Evolutionary conservation across 352 stramenopile species (phyloP), one percentile per base, ranked within the genome.

Genomic region (Phytophthora sojae): DNA sequence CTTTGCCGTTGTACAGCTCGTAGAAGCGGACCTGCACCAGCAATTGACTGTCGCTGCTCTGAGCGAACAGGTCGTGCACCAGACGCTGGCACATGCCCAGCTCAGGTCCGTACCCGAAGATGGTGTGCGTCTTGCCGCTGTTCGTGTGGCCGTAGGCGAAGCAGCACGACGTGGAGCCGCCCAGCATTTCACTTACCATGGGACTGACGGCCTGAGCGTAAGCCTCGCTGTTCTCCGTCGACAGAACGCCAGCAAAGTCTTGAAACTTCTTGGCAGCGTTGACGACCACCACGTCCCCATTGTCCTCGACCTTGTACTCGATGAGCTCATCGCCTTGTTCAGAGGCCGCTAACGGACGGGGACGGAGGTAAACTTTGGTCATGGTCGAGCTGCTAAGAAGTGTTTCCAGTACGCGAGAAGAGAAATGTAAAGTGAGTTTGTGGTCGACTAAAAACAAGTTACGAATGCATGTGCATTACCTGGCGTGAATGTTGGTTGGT

Each of bases 121-220:
- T 88, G 50, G 81, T 88, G 67, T 89, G 81, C 17, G 81, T 89
- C 76, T 89, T 89, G 54, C 81, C 81, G 57, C 75, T 86, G 55
- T 85, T 85, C 7, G 81, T 89, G 58, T 89, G 78, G 3, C 80
- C 82, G 62, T 88, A 90, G 3, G 82, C 80, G 53, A 90, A 90
- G 71, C 80, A 88, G 57, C 82, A 89, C 4, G 69, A 76, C 17
- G 75, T 89, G 14, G 55, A 47, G 4, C 82, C 82, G 5, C 30
- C 64, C n/a, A 80, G 32, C 12, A 80, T 70, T 12, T 29, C 53
- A 0, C 53, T 4, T 0, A 87, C 25, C 26, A 90, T 61, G 3
- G 82, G 76, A 17, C 26, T 49, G 14, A 88, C 57, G 2, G 77
- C 67, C 35, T 77, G 53, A 1, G 57, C 57, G 57, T 84, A 86